Percentiles rank a stretch among this genome's conserved stretches.
phyloP scores from a whole-genome alignment of 1,139 yeast species.

The Yamadazyma taylorii region DNA sequence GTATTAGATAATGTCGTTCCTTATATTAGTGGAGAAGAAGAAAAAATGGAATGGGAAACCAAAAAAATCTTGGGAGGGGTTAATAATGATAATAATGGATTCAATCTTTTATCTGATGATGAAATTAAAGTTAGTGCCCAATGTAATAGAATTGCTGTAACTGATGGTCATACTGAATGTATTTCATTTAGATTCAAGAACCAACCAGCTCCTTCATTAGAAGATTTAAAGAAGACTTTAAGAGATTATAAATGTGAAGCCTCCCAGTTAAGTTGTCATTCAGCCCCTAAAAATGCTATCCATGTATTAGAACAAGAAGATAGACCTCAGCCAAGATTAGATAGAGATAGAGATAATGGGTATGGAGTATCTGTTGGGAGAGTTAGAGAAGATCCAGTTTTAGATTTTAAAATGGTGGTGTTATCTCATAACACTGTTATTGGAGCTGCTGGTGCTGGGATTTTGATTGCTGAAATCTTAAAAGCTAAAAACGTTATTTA shows the following conservation, averaged over 20 bases:
- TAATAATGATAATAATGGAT: conserved; percentile 52
- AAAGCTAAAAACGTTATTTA: conserved; percentile 74
- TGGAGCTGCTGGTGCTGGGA: conserved; percentile 99
- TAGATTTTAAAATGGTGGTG: conserved; percentile 94
- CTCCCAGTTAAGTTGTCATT: conserved; percentile 68
- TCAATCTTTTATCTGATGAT: conserved; percentile 62
- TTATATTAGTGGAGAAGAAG: conserved; percentile 95
- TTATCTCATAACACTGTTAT: conserved; percentile 94
- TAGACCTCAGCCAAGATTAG: conserved; percentile 98
- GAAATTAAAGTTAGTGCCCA: conserved; percentile 90
- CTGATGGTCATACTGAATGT: conserved; percentile 98
- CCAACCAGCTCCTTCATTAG: conserved; percentile 82
- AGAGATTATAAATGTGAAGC: conserved; percentile 86
- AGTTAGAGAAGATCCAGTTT: conserved; percentile 86
- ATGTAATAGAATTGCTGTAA: conserved; percentile 95
- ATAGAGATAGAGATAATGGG: conserved; percentile 93
- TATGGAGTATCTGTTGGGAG: conserved; percentile 96
- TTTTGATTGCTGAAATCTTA: conserved; percentile 89
- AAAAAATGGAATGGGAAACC: conserved; percentile 98
- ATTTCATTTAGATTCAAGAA: conserved; percentile 81
- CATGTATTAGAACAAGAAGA: conserved; percentile 88
- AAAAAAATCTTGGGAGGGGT: conserved; percentile 82
- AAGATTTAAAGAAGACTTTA: conserved; percentile 69
- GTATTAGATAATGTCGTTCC: conserved; percentile 94
- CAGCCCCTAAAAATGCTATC: conserved; percentile 91